phyloP scores from a whole-genome alignment of 2,329 filamentous ascomycete species.

The Aureobasidium mangrovei region DNA sequence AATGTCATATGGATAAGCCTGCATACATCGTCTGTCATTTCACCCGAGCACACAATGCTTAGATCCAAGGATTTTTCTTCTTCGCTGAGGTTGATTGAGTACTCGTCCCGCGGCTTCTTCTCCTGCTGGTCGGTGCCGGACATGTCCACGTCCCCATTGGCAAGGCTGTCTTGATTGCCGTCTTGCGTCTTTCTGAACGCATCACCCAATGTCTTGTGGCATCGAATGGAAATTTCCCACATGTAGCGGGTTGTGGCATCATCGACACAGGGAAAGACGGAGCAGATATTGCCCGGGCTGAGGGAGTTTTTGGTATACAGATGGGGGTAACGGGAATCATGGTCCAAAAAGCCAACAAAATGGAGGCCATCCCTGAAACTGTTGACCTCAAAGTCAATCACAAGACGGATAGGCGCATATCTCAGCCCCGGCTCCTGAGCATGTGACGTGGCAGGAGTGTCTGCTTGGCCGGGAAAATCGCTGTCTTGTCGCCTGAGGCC shows the following conservation, averaged over 20 bases:
- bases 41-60: conserved; percentile 83
- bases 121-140: conserved; percentile 24
- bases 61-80: conserved; percentile 86
- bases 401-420: conserved; percentile 53
- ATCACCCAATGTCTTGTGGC: conserved; percentile 78
- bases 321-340: conserved; percentile 79
- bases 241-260: conserved; percentile 70
- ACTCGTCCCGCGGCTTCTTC: conserved; percentile 21
- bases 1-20: conserved; percentile 12
- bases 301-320: conserved; percentile 78
- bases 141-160: conserved; percentile 29
- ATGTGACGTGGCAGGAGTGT: conserved; percentile 22
- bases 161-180: conserved; percentile 15
- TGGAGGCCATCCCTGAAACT: conserved; percentile 79
- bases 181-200: conserved; percentile 37
- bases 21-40: conserved; percentile 63
- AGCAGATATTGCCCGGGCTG: conserved; percentile 69
- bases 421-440: conserved; percentile 25
- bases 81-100: conserved; percentile 45
- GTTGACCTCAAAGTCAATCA: conserved; percentile 68
- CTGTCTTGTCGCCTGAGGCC: conserved; percentile 24
- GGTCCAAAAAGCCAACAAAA: conserved; percentile 76
- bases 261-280: conserved; percentile 89
- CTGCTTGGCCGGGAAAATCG: conserved; percentile 22
- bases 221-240: conserved; percentile 84